phyloP scores from a whole-genome alignment of 2,329 filamentous ascomycete species.

The Moelleriella libera region DNA sequence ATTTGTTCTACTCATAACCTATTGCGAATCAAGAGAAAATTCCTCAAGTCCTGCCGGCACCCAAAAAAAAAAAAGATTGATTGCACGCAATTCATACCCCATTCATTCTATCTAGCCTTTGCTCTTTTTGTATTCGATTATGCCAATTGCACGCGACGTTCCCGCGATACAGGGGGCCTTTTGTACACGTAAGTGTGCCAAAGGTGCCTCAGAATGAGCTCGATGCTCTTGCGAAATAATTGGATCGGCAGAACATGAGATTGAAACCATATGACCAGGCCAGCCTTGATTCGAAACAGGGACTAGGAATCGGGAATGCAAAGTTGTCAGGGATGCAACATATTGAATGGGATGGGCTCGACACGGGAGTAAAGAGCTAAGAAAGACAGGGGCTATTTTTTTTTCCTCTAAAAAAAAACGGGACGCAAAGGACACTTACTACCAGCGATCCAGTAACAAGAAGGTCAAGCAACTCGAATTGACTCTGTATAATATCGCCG shows the following conservation, averaged over 20 bases:
- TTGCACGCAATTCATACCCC: constrained; percentile 17
- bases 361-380: not conserved
- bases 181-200: constrained; percentile 3
- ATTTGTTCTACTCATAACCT: constrained; percentile 3
- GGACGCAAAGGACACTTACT: not conserved
- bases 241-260: constrained; percentile 13
- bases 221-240: constrained; percentile 1
- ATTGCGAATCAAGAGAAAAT: constrained; percentile 11
- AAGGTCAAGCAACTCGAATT: not conserved
- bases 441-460: not conserved
- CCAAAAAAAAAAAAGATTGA: constrained; percentile 20
- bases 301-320: constrained; percentile 17
- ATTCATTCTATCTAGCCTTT: constrained; percentile 10
- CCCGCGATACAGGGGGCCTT: constrained; percentile 2
- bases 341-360: not conserved
- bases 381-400: not conserved
- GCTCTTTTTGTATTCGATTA: constrained; percentile 10
- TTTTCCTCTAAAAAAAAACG: not conserved
- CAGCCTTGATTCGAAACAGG: constrained; percentile 10
- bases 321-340: constrained; percentile 9
- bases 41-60: constrained; percentile 18
- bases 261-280: constrained; percentile 11
- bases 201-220: constrained; percentile 1
- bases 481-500: not conserved
- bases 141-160: constrained; percentile 12